Percentiles rank a stretch among this genome's conserved stretches.
These are phyloP conservation scores for Chytridium lagenaria DNA, from an alignment of 371 early-diverging fungal species.

Conservation along the genomic window DNA sequence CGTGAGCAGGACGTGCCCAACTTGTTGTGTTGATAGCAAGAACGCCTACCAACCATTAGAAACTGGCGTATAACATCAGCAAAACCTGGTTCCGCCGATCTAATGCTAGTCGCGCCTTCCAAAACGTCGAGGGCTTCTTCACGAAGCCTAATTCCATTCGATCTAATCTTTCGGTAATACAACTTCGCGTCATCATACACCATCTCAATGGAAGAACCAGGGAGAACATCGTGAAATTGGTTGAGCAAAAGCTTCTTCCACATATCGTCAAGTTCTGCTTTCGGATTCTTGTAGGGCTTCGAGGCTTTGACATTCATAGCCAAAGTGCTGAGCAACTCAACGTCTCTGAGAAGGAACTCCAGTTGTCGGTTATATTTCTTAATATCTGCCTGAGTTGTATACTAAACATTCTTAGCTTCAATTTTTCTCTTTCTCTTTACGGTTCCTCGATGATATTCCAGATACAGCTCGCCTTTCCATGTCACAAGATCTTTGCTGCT, in stretches of 20 bases:
- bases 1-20: no score
- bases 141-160: no score
- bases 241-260: conserved; percentile 95
- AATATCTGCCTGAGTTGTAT: conserved; percentile 87
- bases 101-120: no score
- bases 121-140: no score
- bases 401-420: conserved; percentile 46
- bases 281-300: conserved; percentile 33
- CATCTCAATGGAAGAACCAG: conserved; percentile 89
- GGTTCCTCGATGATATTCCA: conserved; percentile 96
- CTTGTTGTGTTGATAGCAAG: no score
- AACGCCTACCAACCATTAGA: no score
- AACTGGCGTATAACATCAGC: no score
- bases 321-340: conserved; percentile 74
- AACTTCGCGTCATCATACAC: conserved; percentile 84
- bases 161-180: no score
- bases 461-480: conserved; percentile 96
- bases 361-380: conserved; percentile 86
- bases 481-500: conserved; percentile 70
- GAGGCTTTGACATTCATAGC: conserved; percentile 19
- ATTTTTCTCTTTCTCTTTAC: conserved; percentile 23
- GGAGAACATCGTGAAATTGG: conserved; percentile 87
- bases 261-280: conserved; percentile 71
- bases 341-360: conserved; percentile 84
- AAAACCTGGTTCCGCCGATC: no score